Evolutionary conservation across 73 alveolate species (phyloP).

Genomic region (Paramecium sexaurelia): DNA sequence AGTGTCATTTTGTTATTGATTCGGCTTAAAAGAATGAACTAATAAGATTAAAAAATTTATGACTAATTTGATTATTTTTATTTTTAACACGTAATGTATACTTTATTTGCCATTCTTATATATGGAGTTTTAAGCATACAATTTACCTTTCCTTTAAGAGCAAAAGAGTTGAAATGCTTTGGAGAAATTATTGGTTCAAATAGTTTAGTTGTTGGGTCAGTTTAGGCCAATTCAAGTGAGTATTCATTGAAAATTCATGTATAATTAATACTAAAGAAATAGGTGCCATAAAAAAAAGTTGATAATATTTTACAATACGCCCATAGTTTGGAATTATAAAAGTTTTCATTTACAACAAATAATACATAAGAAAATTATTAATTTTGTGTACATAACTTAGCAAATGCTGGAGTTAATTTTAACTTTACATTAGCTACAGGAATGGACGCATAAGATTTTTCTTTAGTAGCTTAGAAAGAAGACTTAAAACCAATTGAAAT

Average conservation of each 20-base stretch:
- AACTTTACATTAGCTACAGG: neutral
- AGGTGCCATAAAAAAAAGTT: slow-evolving; percentile 11
- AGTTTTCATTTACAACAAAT: slow-evolving; percentile 54
- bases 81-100: neutral
- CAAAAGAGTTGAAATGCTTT: slow-evolving; percentile 50
- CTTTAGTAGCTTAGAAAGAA: slow-evolving; percentile 32
- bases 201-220: slow-evolving; percentile 54
- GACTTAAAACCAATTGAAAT: slow-evolving; percentile 47
- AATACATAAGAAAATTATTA: slow-evolving; percentile 4
- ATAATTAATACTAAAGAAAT: neutral
- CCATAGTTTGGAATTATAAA: neutral
- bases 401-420: neutral
- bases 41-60: neutral
- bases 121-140: slow-evolving; percentile 4
- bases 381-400: slow-evolving; percentile 49
- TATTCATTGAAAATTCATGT: slow-evolving; percentile 50
- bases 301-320: slow-evolving; percentile 13
- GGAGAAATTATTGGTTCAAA: slow-evolving; percentile 46
- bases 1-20: neutral
- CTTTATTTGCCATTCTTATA: neutral
- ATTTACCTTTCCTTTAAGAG: neutral
- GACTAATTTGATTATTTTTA: neutral
- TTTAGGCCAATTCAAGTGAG: neutral
- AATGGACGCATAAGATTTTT: slow-evolving; percentile 41
- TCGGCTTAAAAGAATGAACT: neutral